phyloP scores from a whole-genome alignment of 2,329 filamentous ascomycete genomes.

The Talaromyces islandicus region DNA sequence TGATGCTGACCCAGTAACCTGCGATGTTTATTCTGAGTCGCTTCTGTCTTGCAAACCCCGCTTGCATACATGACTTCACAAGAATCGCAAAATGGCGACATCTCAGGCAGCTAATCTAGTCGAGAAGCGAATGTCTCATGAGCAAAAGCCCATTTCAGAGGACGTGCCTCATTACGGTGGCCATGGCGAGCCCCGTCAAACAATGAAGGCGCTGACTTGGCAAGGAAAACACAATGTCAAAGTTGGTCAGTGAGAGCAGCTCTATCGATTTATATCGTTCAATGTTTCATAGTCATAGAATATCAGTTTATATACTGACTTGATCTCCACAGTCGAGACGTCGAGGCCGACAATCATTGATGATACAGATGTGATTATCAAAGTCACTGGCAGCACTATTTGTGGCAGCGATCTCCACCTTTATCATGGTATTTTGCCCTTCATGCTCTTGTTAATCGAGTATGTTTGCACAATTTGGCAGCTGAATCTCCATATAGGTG shows the following conservation, averaged over 20 bases:
- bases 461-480: no score
- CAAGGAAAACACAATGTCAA: slow-evolving; percentile 73
- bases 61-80: no score
- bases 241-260: slow-evolving; percentile 51
- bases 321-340: slow-evolving; percentile 53
- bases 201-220: slow-evolving; percentile 78
- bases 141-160: slow-evolving; percentile 60
- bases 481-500: slow-evolving; percentile 20
- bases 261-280: no score
- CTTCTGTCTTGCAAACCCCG: no score
- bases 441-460: neutral
- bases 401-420: slow-evolving; percentile 57
- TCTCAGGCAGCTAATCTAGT: slow-evolving; percentile 61
- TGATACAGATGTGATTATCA: slow-evolving; percentile 70
- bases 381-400: slow-evolving; percentile 62
- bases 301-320: neutral
- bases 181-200: slow-evolving; percentile 47
- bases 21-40: no score
- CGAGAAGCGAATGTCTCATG: slow-evolving; percentile 65
- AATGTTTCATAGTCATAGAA: neutral
- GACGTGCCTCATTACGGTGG: slow-evolving; percentile 62
- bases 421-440: slow-evolving; percentile 31
- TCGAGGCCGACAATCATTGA: slow-evolving; percentile 69
- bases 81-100: slow-evolving; percentile 43
- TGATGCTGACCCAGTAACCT: no score